A percentile compares a stretch with the other conserved stretches of the same genome.
These are phyloP conservation scores for Plasmodium gonderi DNA, from an alignment of 169 alveolate species.

Conservation along the genomic window DNA sequence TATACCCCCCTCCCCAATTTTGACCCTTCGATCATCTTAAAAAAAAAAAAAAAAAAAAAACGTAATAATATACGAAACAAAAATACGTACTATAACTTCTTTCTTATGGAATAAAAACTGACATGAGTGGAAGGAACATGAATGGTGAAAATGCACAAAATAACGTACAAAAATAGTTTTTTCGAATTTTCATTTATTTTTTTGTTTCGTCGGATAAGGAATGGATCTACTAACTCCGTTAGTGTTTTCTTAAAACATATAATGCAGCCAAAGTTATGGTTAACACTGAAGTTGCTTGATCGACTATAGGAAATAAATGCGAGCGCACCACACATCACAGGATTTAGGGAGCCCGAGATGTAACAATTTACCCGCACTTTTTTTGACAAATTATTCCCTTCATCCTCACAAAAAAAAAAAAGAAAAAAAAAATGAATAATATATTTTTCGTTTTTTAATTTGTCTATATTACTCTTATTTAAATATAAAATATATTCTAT, in stretches of 20 bases:
- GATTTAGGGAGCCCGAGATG: no score
- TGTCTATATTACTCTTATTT: constrained; percentile 5
- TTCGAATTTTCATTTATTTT: background rate
- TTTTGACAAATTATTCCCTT: background rate
- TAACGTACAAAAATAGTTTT: background rate
- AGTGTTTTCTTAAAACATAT: background rate
- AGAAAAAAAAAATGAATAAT: constrained; percentile 23
- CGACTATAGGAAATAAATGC: background rate
- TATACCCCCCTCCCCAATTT: background rate
- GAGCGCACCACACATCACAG: no score
- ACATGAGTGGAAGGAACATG: background rate
- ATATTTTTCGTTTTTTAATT: constrained; percentile 17
- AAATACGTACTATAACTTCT: background rate
- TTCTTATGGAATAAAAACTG: background rate
- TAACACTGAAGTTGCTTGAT: background rate
- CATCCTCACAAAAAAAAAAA: constrained; percentile 5
- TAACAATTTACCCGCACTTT: constrained; percentile 25
- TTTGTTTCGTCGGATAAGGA: background rate
- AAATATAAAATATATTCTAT: constrained; percentile 12
- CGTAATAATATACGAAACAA: background rate
- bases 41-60: background rate
- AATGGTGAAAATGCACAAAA: background rate
- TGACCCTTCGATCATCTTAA: background rate
- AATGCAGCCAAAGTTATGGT: background rate
- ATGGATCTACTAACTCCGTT: background rate